Base-by-base conservation (phyloP, 352 stramenopile genomes). In the Globisporangium spinosum region DNA sequence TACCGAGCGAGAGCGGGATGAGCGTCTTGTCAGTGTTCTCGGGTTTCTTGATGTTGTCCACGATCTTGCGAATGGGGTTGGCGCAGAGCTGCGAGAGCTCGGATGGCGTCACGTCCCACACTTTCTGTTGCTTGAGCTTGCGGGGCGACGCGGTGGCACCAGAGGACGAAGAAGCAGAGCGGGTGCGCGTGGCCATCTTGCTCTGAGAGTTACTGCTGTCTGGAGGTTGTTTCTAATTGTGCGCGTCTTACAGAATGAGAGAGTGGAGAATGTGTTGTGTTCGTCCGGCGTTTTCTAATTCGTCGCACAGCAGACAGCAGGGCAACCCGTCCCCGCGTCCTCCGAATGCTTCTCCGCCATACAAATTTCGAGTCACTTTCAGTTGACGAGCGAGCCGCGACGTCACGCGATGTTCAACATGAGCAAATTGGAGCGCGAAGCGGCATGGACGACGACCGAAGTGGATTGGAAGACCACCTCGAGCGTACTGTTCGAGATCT, bases 31-130 rank as follows among this genome's bases (percentile, higher is more conserved):
- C 81, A 61, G 92, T 79, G 58, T 89, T 90, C 60, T 89, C 71
- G 15, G 86, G 88, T 49, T 92, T 95, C 77, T 98, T 92, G 77
- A 99, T 97, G 69, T 90, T 93, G 82, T 98, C 94, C 20, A 99
- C 91, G 69, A 98, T 98, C 55, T 95, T 93, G 43, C 95, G 87
- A 69, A 99, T 98, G 10, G 94, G 95, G 79, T 99, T 99, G 25
- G 79, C 66, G 60, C 76, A 89, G 27, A 82, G 71, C 62, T 77
- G 79, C n/a, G 84, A 87, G 51, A 92, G 86, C 53, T 89, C 79
- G 62, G 84, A 92, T 61, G 84, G 73, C 67, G 78, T 75, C 49
- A 92, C 79, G 55, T 87, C 83, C 83, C 83, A 92, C 43, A 85
- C 71, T 20, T 77, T 73, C 51, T 85, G 78, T 64, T 76, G 74